Conservation (phyloP, 176 grass and related monocot genomes). For the Dactylis glomerata region DNA sequence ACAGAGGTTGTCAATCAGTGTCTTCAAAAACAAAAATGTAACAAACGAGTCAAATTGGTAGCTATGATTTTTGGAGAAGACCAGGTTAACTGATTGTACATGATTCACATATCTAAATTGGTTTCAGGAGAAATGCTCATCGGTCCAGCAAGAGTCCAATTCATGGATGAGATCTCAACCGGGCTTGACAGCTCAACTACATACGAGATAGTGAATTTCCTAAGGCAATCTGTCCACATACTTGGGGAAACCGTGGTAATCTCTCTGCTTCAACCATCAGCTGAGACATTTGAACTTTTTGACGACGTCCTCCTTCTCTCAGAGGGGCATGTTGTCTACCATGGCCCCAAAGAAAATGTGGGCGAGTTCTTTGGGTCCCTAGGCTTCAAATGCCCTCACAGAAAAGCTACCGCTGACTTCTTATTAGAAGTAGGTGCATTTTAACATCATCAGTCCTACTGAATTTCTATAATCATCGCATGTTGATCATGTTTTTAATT, state of each 20-base stretch:
- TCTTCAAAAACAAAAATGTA: neutral
- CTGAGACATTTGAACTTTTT: constrained; percentile 62
- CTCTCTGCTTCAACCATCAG: constrained; percentile 63
- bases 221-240: constrained; percentile 43
- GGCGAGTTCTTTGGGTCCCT: constrained; percentile 49
- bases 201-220: constrained; percentile 54
- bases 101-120: neutral
- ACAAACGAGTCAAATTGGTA: neutral
- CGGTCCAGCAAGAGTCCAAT: constrained; percentile 49
- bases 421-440: constrained; percentile 52
- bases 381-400: constrained; percentile 56
- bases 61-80: neutral
- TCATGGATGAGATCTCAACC: constrained; percentile 82
- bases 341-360: constrained; percentile 54
- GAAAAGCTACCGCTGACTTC: constrained; percentile 63
- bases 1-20: neutral
- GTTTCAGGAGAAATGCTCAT: constrained; percentile 68
- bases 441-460: neutral
- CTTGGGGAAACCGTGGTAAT: constrained; percentile 49
- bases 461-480: neutral
- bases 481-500: neutral
- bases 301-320: constrained; percentile 65
- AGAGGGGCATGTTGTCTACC: constrained; percentile 61
- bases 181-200: constrained; percentile 73
- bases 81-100: neutral